Base-by-base conservation (phyloP, 2,329 filamentous ascomycete genomes). In the Sporothrix humicola region DNA sequence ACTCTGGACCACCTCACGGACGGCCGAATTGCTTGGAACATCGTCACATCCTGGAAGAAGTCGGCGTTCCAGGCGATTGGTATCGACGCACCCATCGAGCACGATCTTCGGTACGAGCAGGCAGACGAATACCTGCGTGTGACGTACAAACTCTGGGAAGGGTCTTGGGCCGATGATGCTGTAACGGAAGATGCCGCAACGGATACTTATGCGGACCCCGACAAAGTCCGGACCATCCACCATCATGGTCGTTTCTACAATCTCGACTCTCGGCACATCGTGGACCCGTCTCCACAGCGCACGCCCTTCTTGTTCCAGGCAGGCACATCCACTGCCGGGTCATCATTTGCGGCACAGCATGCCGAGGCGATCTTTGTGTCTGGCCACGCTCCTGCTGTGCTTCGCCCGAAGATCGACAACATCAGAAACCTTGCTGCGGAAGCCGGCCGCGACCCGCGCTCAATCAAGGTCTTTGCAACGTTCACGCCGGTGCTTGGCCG, bases 251-350 rank as follows among this genome's bases (percentile, higher is more conserved):
- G 31, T 1, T 73, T 61, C 58, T 75, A 44, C 71, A 23, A 54
- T 3, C 50, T 73, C 1, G 23, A 54, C 65, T 15, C 73, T 6
- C 52, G 52, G 56, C 73, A 73, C 71, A 73, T 75, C n/a, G 73
- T 75, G 37, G 69, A 75, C 54, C 74, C 74, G 10, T 71, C 61
- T 9, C 73, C 74, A 2, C 74, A 75, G 63, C 74, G 74, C 46
- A 78, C 77, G 2, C 77, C 77, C 1, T 74, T 79, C 1, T 72
- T 79, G 26, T 78, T 78, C 65, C 77, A 78, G 65, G 77, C 77
- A 6, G 77, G 77, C 46, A 76, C 76, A 8, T 78, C 77, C 13
- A 65, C 50, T 26, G 76, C 77, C 5, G 77, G 77, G 5, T 75
- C 73, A 1, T 72, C 75, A 2, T 78, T 78, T 71, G 78, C 76